Evolutionary conservation across 441 rosid genomes (phyloP).

Genomic region (Adansonia gregorii): DNA sequence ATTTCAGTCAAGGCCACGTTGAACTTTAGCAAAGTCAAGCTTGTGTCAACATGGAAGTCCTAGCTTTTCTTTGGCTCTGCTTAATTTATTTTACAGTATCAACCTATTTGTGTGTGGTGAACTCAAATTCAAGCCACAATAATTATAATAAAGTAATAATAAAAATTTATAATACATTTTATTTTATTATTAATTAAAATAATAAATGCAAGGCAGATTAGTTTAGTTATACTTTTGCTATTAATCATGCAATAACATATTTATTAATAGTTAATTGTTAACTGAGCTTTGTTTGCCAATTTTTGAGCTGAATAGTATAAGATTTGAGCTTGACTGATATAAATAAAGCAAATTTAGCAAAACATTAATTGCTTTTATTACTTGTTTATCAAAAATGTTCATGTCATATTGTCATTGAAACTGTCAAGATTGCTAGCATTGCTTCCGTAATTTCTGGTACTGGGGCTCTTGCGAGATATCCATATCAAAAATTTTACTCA

Average conservation of each 20-base stretch:
- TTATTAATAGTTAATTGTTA: not conserved
- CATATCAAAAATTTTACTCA: not conserved
- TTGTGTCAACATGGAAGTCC: not conserved
- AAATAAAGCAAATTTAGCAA: not conserved
- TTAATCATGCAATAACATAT: not conserved
- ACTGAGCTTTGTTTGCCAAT: not conserved
- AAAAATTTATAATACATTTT: not conserved
- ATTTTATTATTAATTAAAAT: not conserved
- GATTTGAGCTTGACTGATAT: not conserved
- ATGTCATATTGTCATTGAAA: not conserved
- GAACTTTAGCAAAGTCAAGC: slow-evolving; percentile 2
- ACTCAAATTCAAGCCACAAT: not conserved
- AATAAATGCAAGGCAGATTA: not conserved
- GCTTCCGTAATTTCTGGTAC: not conserved
- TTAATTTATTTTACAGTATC: not conserved
- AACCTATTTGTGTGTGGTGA: not conserved
- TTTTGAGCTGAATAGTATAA: not conserved
- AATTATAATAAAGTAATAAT: not conserved
- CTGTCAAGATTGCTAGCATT: not conserved
- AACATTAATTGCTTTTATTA: not conserved
- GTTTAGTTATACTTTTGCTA: not conserved
- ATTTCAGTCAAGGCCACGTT: not conserved
- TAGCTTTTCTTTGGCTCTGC: not conserved
- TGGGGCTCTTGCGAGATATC: not conserved
- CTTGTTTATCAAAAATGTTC: not conserved